Evolutionary conservation across 1,139 yeast genomes (phyloP), one percentile per base, ranked within the genome.

Genomic region (Suhomyces bokatorum): DNA sequence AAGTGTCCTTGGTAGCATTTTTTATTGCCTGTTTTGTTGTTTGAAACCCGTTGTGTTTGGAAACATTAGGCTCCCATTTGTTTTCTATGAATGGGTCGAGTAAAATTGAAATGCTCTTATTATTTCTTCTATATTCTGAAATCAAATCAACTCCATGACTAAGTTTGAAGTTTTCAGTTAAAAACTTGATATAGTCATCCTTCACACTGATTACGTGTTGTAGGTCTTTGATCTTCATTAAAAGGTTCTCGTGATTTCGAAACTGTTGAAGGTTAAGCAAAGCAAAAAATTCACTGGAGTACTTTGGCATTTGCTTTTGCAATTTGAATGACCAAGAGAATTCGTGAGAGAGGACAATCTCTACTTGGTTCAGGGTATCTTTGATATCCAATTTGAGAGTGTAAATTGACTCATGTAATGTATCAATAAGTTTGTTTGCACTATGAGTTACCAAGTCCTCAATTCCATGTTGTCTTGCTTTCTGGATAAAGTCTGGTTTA

Each of bases 61-160:
- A 3, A 43, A 34, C 35, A 8, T 39, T 43, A 15, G 37, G 40
- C 20, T 44, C 43, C 67, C 67, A 63, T 37, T 42, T 36, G 4
- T 8, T 22, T 7, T 44, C 46, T 30, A 53, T 45, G 39, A 58
- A 62, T 27, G 54, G 54, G 9, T 54, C 56, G 15, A 60, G 49
- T n/a, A 47, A 36, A 17, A 44, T 43, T 8, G 44, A 22, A 14
- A 55, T 55, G 1, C 44, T 50, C 12, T 38, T 54, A 45, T 59
- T 55, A 44, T 54, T 57, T 10, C 54, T 44, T 39, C 50, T 46
- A 51, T 64, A 70, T 49, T 64, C 65, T 27, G 56, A 55, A 20
- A 72, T 56, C 43, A 69, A 55, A 42, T 67, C 70, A 17, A 59
- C 55, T 3, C 76, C 75, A 50, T 70, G 70, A 33, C 69, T 57